Evolutionary conservation across 345 rosid species (phyloP), one percentile per base, ranked within the genome.

Genomic region (Brassica rapa): DNA sequence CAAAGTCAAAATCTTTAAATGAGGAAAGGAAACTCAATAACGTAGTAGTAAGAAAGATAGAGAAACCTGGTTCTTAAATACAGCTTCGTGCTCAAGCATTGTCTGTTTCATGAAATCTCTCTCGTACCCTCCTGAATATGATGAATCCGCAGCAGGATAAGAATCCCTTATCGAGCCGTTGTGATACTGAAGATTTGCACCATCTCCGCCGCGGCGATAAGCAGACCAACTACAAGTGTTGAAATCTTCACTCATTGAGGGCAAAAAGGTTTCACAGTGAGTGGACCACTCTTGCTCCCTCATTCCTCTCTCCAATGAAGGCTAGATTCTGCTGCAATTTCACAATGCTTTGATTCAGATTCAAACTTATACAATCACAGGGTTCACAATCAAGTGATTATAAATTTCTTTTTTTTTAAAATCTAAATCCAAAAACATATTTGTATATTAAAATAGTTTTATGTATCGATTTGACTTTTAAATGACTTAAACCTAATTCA

Each of bases 81-180:
- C 83, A 21, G 93, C 89, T 77, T 94, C 98, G 30, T 94, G 98
- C 82, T 91, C 86, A 27, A 94, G 92, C 87, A 94, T 92, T 49
- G 84, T 92, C 62, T 43, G 90, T 86, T 88, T 92, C 82, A 92
- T 82, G 49, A 69, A 65, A 72, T 88, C 92, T 82, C 81, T 92
- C 68, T 86, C 92, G 33, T 83, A 77, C 33, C 80, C 89, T 46
- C 80, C 89, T 2, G 83, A 74, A 82, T 79, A 88, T 12, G 83
- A 88, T 6, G 84, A 72, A 82, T 89, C 93, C 12, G 82, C 68
- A n/a, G 49, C 14, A 41, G 14, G n/a, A 41, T 10, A 41, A 11
- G 82, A 25, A 30, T 81, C 79, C 78, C 83, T 85, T 15, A 88
- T 86, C 53, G 75, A 79, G 66, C 87, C 78, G 61, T 84, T 87